Percentiles rank a stretch among this genome's conserved stretches.
phyloP scores from a whole-genome alignment of 2,329 filamentous ascomycete species.

The Neonectria sp. region DNA sequence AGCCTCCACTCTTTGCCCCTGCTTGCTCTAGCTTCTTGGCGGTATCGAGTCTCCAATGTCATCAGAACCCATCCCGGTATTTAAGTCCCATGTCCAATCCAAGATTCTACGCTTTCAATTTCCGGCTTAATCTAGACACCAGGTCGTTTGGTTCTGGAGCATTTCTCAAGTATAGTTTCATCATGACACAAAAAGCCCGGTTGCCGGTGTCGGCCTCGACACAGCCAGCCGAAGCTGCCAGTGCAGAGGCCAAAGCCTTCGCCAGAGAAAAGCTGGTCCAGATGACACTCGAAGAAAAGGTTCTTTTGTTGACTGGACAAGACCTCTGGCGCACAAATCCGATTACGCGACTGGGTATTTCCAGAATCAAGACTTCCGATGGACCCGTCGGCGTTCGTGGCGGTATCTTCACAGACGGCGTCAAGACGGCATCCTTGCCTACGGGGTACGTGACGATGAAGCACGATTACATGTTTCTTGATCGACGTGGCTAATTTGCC shows the following conservation, averaged over 20 bases:
- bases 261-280: slow-evolving; percentile 22
- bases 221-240: neutral
- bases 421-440: slow-evolving; percentile 29
- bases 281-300: slow-evolving; percentile 33
- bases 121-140: neutral
- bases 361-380: slow-evolving; percentile 34
- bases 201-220: slow-evolving; percentile 5
- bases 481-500: neutral
- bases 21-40: neutral
- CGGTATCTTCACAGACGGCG: slow-evolving; percentile 32
- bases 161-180: neutral
- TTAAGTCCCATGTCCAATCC: slow-evolving; percentile 6
- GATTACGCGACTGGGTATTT: slow-evolving; percentile 15
- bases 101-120: slow-evolving; percentile 4
- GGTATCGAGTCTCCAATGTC: neutral
- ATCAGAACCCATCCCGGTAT: neutral
- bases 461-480: rapidly evolving
- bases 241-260: slow-evolving; percentile 9
- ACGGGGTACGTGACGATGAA: slow-evolving; percentile 21
- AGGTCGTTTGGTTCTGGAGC: neutral
- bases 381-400: slow-evolving; percentile 33
- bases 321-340: slow-evolving; percentile 30
- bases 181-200: slow-evolving; percentile 4
- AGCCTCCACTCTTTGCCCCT: neutral
- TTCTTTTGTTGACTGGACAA: slow-evolving; percentile 19